Conservation (phyloP, 441 rosid genomes). For the Populus tomentosa region DNA sequence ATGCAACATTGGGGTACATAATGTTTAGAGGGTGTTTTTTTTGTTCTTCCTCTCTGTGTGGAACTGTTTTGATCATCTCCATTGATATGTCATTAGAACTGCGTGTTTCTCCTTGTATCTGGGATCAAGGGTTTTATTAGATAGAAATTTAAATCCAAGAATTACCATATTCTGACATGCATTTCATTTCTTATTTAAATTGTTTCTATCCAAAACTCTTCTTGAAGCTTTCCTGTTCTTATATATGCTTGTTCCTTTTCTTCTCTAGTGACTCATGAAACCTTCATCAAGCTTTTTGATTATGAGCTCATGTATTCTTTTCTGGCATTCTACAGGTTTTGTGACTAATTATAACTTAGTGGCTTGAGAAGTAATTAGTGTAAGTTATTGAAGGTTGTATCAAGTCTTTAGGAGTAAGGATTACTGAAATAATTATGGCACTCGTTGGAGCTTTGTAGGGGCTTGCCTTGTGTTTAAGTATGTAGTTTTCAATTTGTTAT, state of each 20-base stretch:
- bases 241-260: not conserved
- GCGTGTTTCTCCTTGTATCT: too few relatives aligned
- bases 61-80: not conserved
- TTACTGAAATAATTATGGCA: slow-evolving; percentile 24
- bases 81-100: not conserved
- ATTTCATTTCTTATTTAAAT: too few relatives aligned
- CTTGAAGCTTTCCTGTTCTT: not conserved
- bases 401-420: slow-evolving; percentile 27
- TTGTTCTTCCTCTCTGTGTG: not conserved
- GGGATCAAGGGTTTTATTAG: not conserved
- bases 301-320: slow-evolving; percentile 26
- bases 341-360: slow-evolving; percentile 27
- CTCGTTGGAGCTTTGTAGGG: slow-evolving; percentile 35
- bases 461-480: slow-evolving; percentile 35
- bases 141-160: too few relatives aligned
- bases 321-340: slow-evolving; percentile 54
- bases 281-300: slow-evolving; percentile 2
- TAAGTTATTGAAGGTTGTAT: slow-evolving; percentile 28
- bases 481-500: slow-evolving; percentile 46
- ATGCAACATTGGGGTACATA: not conserved
- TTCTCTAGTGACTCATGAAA: not conserved
- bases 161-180: too few relatives aligned
- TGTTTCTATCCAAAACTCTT: too few relatives aligned
- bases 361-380: slow-evolving; percentile 29
- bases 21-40: not conserved